phyloP scores from a whole-genome alignment of 371 early-diverging fungal genomes.

The Mortierella polycephala region DNA sequence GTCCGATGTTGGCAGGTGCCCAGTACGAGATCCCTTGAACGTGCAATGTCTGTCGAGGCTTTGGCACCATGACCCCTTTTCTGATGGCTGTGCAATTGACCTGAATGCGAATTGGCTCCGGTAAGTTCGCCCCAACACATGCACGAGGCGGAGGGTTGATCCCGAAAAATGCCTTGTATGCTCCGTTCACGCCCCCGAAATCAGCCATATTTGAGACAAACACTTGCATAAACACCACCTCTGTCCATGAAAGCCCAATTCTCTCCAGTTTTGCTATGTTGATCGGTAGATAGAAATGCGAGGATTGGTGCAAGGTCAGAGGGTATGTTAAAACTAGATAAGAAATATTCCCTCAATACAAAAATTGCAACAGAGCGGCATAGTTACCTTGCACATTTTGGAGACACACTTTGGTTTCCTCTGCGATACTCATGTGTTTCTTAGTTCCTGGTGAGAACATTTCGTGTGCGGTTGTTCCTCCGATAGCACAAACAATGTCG shows the following conservation, averaged over 20 bases:
- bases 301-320: not conserved
- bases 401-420: conserved; percentile 59
- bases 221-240: conserved; percentile 73
- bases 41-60: conserved; percentile 68
- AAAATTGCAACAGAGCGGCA: not conserved
- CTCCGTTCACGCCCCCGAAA: conserved; percentile 70
- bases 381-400: conserved; percentile 45
- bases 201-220: conserved; percentile 71
- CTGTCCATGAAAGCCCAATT: conserved; percentile 54
- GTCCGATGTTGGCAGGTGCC: conserved; percentile 89
- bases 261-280: conserved; percentile 28
- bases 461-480: conserved; percentile 55
- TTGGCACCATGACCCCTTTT: conserved; percentile 8
- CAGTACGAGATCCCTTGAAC: conserved; percentile 87
- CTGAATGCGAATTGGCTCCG: conserved; percentile 57
- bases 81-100: conserved; percentile 69
- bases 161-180: conserved; percentile 72
- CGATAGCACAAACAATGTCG: conserved; percentile 45
- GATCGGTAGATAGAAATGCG: not conserved
- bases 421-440: conserved; percentile 43
- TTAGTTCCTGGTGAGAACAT: not conserved
- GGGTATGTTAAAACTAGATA: not conserved
- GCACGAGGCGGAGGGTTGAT: conserved; percentile 79
- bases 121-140: conserved; percentile 63
- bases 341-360: not conserved